Evolutionary conservation across 352 stramenopile species (phyloP), one percentile per base, ranked within the genome.

Genomic region (Pythium chondricola): DNA sequence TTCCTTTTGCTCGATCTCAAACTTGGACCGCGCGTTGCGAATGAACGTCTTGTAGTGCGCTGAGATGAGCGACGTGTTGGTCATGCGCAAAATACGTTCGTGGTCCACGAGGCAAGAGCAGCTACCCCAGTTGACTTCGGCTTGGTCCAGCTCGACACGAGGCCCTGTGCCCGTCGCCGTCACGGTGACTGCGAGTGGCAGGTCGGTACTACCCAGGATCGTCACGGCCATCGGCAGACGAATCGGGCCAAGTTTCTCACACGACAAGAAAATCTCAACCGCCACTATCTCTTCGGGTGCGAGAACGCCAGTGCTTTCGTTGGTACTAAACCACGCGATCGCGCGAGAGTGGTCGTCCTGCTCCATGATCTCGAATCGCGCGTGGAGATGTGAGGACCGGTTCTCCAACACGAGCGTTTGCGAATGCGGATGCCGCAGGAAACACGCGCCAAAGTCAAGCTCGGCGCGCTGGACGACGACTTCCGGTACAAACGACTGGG

Each of bases 31-130:
- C 4, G 85, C 77, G 37, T 79, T 94, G n/a, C 89, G 87, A 37
- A 98, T 83, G 56, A 98, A 98, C 17, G 85, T 96, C 53, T 96
- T 96, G 65, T 88, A 97, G 3, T 67, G 58, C 25, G 94, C 93
- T 2, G 85, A 69, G 41, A 98, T 98, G 24, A 95, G 62, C 0
- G 80, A 95, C 24, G 58, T 61, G 62, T 98, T 98, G 14, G 67
- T 90, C 57, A 98, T 69, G 3, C 47, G 75, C 9, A 98, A 49
- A 11, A 63, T 61, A 11, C 73, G 62, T 22, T 76, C 56, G 29
- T 88, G 83, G 43, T 96, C 83, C 4, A 91, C 65, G 0, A 98
- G 69, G 51, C 94, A 98, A 17, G 76, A 69, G 43, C 86, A 96
- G 43, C 75, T 88, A 22, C 93, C 94, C 85, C 86, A 98, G 26